Evolutionary conservation across 352 stramenopile genomes (phyloP), one percentile per base, ranked within the genome.

Genomic region (Peronospora belbahrii): DNA sequence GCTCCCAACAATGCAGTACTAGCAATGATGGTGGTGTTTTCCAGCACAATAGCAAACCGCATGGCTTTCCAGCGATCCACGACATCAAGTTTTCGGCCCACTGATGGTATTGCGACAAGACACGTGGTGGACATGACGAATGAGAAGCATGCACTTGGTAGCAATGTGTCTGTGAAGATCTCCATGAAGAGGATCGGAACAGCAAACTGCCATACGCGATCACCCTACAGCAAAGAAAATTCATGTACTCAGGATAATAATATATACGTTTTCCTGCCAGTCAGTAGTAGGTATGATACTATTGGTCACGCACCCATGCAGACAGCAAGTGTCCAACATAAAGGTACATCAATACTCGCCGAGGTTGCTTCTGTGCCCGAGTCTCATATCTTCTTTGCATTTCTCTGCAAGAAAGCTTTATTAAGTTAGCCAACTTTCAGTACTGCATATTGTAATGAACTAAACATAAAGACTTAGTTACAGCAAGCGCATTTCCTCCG

Each of bases 181-280:
- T 92, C 80, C 69, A 92, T 92, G 46, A 92, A 89, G 20, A 92
- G 56, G 38, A 92, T 77, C 15, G 80, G 80, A 1, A 88, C 60
- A 9, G 77, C 77, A 42, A 92, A 89, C 38, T 83, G 59, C 77
- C 80, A 92, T 75, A 92, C 88, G 28, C 71, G 71, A 37, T 92
- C 77, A 31, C 80, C 78, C 80, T 83, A 34, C 30, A 22, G 11
- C 17, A 47, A 41, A 41, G 17, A 8, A 18, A 27, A 28, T 27
- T 27, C 3, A 4, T 9, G 9, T 27, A 4, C 23, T 27, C 9
- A 27, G 23, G 6, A 1, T 27, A 27, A 27, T 27, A 27, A 27
- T 9, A 4, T 7, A 27, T 7, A 27, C 9, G 5, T 7, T 27
- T 27, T 27, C n/a, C 23, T 27, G 23, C 23, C 23, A 27, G 23